A percentile compares a stretch with the other conserved stretches of the same genome.
Conservation (phyloP, 176 grass and related monocot species). For the Dactylis glomerata region DNA sequence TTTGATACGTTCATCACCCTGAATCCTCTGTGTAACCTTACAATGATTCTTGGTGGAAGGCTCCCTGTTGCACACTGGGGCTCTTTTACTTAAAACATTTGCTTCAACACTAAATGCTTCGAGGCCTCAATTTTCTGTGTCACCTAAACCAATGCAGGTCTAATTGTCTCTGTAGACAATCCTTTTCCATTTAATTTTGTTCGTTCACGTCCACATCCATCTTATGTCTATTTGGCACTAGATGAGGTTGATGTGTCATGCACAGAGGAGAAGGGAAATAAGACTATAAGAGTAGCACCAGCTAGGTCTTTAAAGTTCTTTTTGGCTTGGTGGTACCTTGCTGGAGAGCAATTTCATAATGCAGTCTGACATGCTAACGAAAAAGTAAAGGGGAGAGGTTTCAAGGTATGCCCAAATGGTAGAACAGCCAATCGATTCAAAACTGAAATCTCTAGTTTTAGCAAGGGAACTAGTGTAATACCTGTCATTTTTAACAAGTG, state of each 20-base stretch:
- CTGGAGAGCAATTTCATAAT: constrained; percentile 30
- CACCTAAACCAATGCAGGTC: background rate
- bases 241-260: constrained; percentile 29
- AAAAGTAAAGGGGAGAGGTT: constrained; percentile 8
- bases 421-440: background rate
- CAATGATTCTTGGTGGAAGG: constrained; percentile 30
- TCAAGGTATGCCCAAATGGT: background rate
- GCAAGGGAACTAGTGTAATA: background rate
- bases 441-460: constrained; percentile 6
- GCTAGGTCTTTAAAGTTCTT: constrained; percentile 18
- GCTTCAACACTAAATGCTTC: background rate
- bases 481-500: background rate
- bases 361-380: background rate
- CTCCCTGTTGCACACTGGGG: constrained; percentile 20
- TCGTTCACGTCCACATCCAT: background rate
- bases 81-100: background rate
- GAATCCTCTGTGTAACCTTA: background rate
- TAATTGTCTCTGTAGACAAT: constrained; percentile 1
- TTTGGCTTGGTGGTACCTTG: constrained; percentile 19
- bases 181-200: background rate
- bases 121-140: background rate
- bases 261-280: constrained; percentile 17
- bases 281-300: constrained; percentile 2
- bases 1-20: background rate
- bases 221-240: constrained; percentile 4